Conservation (phyloP, 106 monocot genomes). For the Cymbidium sinense region DNA sequence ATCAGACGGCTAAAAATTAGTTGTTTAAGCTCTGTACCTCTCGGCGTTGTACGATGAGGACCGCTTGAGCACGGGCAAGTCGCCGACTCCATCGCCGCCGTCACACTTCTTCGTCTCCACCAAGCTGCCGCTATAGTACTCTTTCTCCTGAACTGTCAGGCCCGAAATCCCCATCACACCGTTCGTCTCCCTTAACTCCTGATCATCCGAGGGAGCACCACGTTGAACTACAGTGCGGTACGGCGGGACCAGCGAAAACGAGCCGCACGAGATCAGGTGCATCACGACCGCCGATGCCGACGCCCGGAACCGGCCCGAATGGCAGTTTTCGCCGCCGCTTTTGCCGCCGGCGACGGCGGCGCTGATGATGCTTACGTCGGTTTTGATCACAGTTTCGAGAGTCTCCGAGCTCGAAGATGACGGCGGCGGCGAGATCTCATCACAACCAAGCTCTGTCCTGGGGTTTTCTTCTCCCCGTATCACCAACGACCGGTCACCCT, state of each 20-base stretch:
- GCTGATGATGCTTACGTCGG: conserved; percentile 16
- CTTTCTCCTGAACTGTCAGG: conserved; percentile 40
- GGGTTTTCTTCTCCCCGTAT: conserved; percentile 2
- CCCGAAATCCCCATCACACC: conserved; percentile 9
- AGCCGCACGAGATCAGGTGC: conserved; percentile 79
- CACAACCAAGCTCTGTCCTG: conserved; percentile 36
- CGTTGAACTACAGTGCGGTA: conserved; percentile 12
- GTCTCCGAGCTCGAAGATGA: conserved; percentile 79
- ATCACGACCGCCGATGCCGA: conserved; percentile 78
- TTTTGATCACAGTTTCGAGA: conserved; percentile 46
- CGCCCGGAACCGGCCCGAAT: conserved; percentile 43
- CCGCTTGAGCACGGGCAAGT: conserved; percentile 30
- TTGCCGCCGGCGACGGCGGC: conserved; percentile 8
- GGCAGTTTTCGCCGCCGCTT: conserved; percentile 20
- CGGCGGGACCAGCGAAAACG: conserved; percentile 15
- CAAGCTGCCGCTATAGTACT: conserved; percentile 84
- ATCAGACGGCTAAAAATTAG: conserved; percentile 1
- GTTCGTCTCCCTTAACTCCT: conserved; percentile 5
- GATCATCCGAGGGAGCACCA: conserved; percentile 22
- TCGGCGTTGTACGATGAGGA: conserved; percentile 78
- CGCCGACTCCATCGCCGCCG: conserved; percentile 8
- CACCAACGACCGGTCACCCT: background rate
- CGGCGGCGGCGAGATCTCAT: conserved; percentile 77
- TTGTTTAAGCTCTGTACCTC: conserved; percentile 23
- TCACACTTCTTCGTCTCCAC: conserved; percentile 46